Conservation (phyloP, 31 red algal genomes). For the Pterothamnion heteromorphum region DNA sequence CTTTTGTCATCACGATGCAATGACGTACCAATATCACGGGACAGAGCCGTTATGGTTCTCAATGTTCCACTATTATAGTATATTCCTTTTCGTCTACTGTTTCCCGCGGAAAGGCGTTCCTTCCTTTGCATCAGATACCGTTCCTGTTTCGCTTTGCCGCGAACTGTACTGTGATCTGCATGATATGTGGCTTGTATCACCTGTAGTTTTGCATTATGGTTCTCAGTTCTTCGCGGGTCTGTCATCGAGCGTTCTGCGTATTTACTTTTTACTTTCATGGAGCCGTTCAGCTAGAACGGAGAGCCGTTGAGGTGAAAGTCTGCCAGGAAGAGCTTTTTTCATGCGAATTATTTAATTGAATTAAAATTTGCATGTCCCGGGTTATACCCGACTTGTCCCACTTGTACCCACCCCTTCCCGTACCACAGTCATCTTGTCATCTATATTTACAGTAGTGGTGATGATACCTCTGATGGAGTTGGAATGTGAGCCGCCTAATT, state of each 20-base stretch:
- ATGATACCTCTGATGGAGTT: no score
- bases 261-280: neutral
- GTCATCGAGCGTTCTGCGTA: neutral
- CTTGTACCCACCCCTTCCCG: neutral
- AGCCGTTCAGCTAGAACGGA: neutral
- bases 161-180: neutral
- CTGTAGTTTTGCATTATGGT: neutral
- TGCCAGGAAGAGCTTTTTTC: neutral
- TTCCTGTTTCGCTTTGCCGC: neutral
- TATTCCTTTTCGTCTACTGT: neutral
- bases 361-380: constrained; percentile 10
- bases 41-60: neutral
- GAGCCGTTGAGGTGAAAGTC: neutral
- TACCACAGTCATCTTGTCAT: neutral
- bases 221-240: neutral
- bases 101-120: neutral
- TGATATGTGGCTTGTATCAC: neutral
- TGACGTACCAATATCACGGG: neutral
- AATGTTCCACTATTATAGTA: neutral
- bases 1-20: neutral
- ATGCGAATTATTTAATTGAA: neutral
- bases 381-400: neutral
- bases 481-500: no score
- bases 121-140: neutral
- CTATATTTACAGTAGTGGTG: neutral